Base-by-base conservation (phyloP, 768 basidiomycete genomes). In the Suillus brevipes region DNA sequence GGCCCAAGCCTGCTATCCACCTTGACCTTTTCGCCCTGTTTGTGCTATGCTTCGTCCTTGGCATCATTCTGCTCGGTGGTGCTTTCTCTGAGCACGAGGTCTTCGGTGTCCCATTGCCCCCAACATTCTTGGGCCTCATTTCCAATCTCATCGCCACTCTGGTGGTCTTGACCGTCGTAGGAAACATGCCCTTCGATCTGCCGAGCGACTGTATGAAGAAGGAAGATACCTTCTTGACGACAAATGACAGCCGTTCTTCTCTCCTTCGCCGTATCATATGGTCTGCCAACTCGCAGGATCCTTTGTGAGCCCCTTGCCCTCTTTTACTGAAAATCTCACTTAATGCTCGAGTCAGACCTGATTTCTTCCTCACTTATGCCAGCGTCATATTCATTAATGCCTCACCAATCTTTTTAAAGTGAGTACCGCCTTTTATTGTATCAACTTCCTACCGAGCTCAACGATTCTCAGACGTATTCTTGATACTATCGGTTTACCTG, bases 341-440 rank as follows among this genome's bases (percentile, higher is more conserved):
- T 3, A 58, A 50, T 34, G 5, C 42, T 49, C 53, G 61, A 53
- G 62, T 60, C 49, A 86, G 85, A 36, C 66, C 92, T 50, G 94
- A 95, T 72, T 87, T 89, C 66, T 16, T 69, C 2, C 77, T 95
- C 49, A 92, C 94, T 0, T 77, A 89, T 65, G 71, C 89, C 63
- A 88, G 88, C 68, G 87, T 95, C 37, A 37, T 84, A 0, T 89
- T 94, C 78, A 90, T 90, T 97, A 95, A 31, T 76, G 82, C 87
- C 0, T 85, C 86, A 0, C 95, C 95, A 8, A 95, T 88, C 79
- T 95, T 96, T 79, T 82, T 97, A 52, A 94, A 92, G 86, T 87
- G 59, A 63, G 83, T 63, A 31, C 61, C 6, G 5, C 13, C 2
- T 45, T 6, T n/a, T 40, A 28, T 28, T 12, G 7, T 40, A 36